Conservation (phyloP, 2,329 filamentous ascomycete genomes). For the Amphichorda felina region DNA sequence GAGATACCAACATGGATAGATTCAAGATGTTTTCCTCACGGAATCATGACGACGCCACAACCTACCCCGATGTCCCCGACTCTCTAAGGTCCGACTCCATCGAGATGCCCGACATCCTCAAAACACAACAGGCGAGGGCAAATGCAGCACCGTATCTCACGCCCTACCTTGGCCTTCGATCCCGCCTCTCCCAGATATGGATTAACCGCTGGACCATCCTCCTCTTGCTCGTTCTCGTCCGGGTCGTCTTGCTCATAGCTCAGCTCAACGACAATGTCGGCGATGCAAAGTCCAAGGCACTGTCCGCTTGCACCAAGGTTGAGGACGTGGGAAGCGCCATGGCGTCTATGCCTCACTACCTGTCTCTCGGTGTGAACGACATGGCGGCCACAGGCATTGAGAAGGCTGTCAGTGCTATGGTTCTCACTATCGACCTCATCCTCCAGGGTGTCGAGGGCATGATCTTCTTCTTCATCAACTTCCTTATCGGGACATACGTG, state of each 20-base stretch:
- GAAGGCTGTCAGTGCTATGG: conserved; percentile 67
- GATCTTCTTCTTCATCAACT: conserved; percentile 83
- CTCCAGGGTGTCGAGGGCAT: conserved; percentile 78
- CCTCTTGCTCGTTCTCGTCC: conserved; percentile 71
- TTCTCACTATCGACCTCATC: conserved; percentile 65
- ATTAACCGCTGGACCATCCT: conserved; percentile 96
- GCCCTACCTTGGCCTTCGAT: conserved; percentile 82
- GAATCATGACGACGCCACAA: conserved; percentile 15
- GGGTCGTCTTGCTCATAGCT: conserved; percentile 65
- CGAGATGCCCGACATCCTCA: conserved; percentile 19
- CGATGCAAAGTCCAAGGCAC: conserved; percentile 67
- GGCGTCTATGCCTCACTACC: conserved; percentile 97
- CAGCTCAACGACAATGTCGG: conserved; percentile 63
- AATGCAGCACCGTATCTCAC: conserved; percentile 61
- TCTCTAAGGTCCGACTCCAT: conserved; percentile 24
- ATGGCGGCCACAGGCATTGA: conserved; percentile 72
- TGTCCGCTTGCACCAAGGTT: conserved; percentile 82
- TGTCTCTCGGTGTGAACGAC: conserved; percentile 79
- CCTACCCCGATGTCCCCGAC: conserved; percentile 24
- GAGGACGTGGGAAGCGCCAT: conserved; percentile 89
- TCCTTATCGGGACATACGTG: conserved; percentile 80
- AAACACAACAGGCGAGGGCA: conserved; percentile 21
- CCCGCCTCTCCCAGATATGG: conserved; percentile 90
- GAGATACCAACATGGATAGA: conserved; percentile 15
- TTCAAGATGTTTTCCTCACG: conserved; percentile 23